Percentiles rank a stretch among this genome's conserved stretches.
phyloP scores from a whole-genome alignment of 176 grass and related monocot genomes.

The Oryza rufipogon region DNA sequence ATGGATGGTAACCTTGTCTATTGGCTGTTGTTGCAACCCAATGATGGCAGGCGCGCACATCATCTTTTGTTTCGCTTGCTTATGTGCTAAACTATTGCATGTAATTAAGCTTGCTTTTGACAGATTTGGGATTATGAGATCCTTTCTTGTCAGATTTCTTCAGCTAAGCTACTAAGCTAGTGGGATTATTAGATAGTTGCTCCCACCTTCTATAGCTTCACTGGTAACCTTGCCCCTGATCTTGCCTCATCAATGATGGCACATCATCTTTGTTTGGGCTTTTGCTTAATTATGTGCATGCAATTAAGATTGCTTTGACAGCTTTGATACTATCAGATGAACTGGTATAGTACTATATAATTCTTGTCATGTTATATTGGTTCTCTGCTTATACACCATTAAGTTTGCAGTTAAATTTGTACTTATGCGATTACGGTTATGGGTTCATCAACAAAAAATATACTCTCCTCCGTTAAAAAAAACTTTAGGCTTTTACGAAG shows the following conservation, averaged over 20 bases:
- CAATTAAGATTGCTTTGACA: no score
- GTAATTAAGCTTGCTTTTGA: neutral
- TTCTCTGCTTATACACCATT: neutral
- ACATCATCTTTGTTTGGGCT: no score
- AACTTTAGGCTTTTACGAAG: no score
- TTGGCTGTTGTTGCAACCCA: neutral
- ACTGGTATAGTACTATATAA: no score
- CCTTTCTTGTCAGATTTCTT: neutral
- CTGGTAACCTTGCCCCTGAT: neutral
- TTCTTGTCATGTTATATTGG: no score
- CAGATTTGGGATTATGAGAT: neutral
- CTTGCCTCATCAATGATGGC: no score
- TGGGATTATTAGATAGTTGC: neutral
- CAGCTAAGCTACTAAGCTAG: neutral
- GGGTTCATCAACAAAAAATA: neutral
- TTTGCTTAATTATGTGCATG: no score
- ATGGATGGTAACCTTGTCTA: neutral
- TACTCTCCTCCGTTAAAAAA: no score
- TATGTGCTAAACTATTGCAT: conserved; percentile 19
- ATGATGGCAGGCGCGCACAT: neutral
- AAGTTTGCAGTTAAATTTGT: neutral
- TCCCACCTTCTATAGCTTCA: neutral
- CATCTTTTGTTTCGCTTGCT: conserved; percentile 11
- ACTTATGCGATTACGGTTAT: neutral
- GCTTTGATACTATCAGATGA: no score